Conservation (phyloP, 257 asterid genomes). For the Asclepias syriaca region DNA sequence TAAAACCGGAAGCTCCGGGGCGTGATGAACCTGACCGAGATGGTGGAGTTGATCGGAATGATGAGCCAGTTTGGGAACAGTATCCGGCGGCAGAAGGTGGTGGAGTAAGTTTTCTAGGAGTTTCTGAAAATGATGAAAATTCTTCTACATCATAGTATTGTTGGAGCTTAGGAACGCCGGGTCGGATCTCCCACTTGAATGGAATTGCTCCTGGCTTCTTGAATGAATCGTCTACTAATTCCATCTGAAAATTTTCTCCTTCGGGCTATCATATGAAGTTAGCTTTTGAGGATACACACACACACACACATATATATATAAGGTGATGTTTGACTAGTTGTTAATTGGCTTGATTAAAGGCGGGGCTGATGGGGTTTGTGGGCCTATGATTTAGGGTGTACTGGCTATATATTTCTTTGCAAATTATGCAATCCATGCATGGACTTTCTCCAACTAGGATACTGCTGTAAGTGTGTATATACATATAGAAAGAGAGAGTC, state of each 20-base stretch:
- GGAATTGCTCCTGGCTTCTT: constrained; percentile 66
- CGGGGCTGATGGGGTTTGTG: constrained; percentile 48
- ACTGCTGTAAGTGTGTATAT: too few relatives aligned
- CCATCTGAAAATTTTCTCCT: constrained; percentile 22
- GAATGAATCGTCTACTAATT: constrained; percentile 44
- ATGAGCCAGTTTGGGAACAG: constrained; percentile 33
- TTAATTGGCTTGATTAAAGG: constrained; percentile 52
- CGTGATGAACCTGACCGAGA: not conserved
- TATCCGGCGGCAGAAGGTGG: constrained; percentile 29
- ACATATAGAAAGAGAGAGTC: not conserved
- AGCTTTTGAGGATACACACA: not conserved
- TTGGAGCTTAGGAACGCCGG: constrained; percentile 64
- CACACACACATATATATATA: constrained; percentile 14
- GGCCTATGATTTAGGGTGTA: constrained; percentile 15
- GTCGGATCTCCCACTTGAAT: constrained; percentile 90
- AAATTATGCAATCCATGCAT: constrained; percentile 12
- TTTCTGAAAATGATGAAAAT: constrained; percentile 18
- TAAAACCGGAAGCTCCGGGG: constrained; percentile 21
- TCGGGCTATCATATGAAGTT: constrained; percentile 10
- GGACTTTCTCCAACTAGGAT: not conserved
- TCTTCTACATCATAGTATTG: not conserved
- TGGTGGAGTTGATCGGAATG: constrained; percentile 29
- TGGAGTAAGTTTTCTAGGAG: constrained; percentile 47
- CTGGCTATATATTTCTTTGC: not conserved
- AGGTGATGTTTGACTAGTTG: constrained; percentile 11